Percentiles rank a stretch among this genome's conserved stretches.
These are phyloP conservation scores for Capsaspora owczarzaki DNA, from an alignment of 78 protist genomes.

Conservation along the genomic window DNA sequence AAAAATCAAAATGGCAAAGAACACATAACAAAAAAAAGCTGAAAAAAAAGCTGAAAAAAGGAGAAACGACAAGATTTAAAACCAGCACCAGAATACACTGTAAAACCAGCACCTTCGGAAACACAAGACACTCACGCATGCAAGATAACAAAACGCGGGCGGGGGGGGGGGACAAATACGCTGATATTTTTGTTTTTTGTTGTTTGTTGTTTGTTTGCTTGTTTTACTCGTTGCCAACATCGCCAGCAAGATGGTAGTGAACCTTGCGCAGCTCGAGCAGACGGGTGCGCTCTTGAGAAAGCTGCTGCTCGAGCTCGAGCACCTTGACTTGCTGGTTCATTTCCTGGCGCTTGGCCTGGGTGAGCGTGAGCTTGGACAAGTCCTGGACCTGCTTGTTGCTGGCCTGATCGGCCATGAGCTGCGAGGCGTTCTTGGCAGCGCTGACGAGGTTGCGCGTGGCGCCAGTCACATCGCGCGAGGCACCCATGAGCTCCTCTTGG, in stretches of 20 bases:
- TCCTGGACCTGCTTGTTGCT: neutral
- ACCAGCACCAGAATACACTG: no score
- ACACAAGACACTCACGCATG: no score
- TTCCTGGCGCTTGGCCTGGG: constrained; percentile 12
- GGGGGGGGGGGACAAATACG: neutral
- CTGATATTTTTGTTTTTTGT: neutral
- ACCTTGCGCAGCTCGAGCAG: neutral
- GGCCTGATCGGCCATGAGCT: neutral
- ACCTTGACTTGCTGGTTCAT: constrained; percentile 27
- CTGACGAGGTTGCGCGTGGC: neutral
- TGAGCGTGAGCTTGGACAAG: neutral
- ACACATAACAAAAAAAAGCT: no score
- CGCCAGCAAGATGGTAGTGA: neutral
- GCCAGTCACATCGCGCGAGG: neutral
- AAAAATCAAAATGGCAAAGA: no score
- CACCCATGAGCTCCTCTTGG: neutral
- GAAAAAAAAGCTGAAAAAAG: no score
- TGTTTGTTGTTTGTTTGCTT: neutral
- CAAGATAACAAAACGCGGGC: no score
- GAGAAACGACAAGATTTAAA: no score
- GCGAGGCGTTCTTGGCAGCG: constrained; percentile 15
- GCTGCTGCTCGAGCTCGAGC: neutral
- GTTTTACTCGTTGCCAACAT: neutral
- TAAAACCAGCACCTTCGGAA: no score
- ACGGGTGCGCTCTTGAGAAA: neutral